Percentiles rank a stretch among this genome's conserved stretches.
Conservation (phyloP, 2,329 filamentous ascomycete genomes). For the Penicillium brevicompactum region DNA sequence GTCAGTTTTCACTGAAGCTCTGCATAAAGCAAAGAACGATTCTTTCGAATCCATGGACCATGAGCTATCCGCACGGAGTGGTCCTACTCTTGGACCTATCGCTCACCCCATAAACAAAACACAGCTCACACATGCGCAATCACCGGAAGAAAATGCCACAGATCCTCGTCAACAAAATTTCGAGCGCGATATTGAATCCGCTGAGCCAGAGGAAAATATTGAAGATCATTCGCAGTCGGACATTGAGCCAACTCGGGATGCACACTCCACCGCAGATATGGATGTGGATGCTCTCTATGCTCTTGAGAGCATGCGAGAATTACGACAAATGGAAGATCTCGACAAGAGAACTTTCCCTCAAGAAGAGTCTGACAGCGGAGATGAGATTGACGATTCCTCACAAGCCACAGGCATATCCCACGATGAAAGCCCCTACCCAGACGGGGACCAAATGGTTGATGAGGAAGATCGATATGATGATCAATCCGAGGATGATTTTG, state of each 20-base stretch:
- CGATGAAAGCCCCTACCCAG: constrained; percentile 1
- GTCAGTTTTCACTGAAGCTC: background rate
- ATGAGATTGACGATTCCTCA: constrained; percentile 1
- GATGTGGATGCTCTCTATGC: constrained; percentile 6
- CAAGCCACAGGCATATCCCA: background rate
- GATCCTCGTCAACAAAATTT: background rate
- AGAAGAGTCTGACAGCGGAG: constrained; percentile 2
- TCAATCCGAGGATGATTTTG: constrained; percentile 1
- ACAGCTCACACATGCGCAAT: background rate
- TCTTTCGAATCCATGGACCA: background rate
- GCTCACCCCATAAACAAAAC: background rate
- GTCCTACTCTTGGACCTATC: background rate
- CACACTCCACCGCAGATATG: background rate
- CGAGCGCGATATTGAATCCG: background rate
- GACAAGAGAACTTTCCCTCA: background rate
- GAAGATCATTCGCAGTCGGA: constrained; percentile 32
- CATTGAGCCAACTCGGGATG: background rate
- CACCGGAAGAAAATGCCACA: background rate
- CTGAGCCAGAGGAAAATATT: background rate
- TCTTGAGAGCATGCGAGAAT: constrained; percentile 1
- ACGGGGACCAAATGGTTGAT: constrained; percentile 14
- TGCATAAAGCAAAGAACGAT: background rate
- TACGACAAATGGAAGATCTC: constrained; percentile 6
- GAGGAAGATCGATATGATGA: constrained; percentile 13
- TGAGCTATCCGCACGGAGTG: background rate